These are phyloP conservation scores for Podila minutissima DNA, from an alignment of 192 early-diverging fungal species.

Conservation along the genomic window DNA sequence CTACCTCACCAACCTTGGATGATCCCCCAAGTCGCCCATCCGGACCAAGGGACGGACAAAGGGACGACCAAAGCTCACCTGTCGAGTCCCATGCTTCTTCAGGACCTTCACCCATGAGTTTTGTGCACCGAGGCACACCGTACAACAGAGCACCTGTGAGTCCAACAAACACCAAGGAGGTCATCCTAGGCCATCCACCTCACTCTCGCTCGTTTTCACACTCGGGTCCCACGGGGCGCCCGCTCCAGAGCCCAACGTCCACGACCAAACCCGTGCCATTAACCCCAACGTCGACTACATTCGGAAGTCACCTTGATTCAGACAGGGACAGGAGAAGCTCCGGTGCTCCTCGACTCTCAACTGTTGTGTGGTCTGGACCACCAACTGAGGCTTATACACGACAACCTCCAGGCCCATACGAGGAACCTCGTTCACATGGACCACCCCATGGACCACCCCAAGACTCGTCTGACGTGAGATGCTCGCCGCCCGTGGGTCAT, in stretches of 20 bases:
- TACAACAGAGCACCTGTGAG: background rate
- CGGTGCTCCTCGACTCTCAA: background rate
- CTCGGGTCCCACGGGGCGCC: background rate
- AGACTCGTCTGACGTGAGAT: background rate
- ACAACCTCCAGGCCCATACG: background rate
- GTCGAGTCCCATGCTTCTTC: too few relatives aligned
- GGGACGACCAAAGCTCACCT: too few relatives aligned
- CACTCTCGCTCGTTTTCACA: constrained; percentile 36
- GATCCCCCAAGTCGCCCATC: background rate
- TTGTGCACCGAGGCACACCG: constrained; percentile 11
- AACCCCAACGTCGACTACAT: background rate
- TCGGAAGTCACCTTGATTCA: background rate
- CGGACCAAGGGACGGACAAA: too few relatives aligned
- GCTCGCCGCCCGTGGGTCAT: constrained; percentile 10
- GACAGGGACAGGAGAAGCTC: background rate
- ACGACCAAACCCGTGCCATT: background rate
- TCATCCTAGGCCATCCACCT: background rate
- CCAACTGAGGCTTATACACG: too few relatives aligned
- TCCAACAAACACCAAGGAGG: background rate
- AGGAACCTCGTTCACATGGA: background rate
- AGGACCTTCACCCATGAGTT: constrained; percentile 23
- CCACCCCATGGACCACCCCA: background rate
- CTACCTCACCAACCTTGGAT: background rate
- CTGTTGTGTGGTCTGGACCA: background rate
- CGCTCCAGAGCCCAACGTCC: background rate